A percentile compares a stretch with the other conserved stretches of the same genome.
These are phyloP conservation scores for Candida alai DNA, from an alignment of 805 yeast species.

Conservation along the genomic window DNA sequence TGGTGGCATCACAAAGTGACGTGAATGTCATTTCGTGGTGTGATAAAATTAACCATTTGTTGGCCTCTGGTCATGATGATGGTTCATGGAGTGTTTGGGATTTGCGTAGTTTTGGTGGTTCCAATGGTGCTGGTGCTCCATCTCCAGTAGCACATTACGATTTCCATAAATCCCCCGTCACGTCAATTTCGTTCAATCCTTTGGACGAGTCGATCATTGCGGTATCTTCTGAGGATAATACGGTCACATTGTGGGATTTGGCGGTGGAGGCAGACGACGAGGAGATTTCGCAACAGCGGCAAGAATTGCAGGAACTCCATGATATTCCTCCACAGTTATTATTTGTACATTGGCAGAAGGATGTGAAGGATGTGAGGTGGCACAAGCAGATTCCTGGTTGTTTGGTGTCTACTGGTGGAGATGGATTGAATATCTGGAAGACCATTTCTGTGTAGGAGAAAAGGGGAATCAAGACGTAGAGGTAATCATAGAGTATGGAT, in stretches of 20 bases:
- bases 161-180: slow-evolving; percentile 91
- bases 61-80: slow-evolving; percentile 96
- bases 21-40: slow-evolving; percentile 97
- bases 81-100: slow-evolving; percentile 99
- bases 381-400: slow-evolving; percentile 96
- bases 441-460: slow-evolving; percentile 64
- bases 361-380: slow-evolving; percentile 98
- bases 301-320: slow-evolving; percentile 72
- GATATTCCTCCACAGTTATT: slow-evolving; percentile 93
- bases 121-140: slow-evolving; percentile 46
- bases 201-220: slow-evolving; percentile 93
- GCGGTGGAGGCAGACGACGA: slow-evolving; percentile 99
- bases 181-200: slow-evolving; percentile 93
- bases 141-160: slow-evolving; percentile 91
- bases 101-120: slow-evolving; percentile 69
- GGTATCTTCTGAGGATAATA: slow-evolving; percentile 93
- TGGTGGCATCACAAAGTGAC: slow-evolving; percentile 75
- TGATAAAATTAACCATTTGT: slow-evolving; percentile 74
- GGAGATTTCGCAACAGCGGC: slow-evolving; percentile 82
- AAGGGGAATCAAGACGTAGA: no score
- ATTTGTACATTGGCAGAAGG: slow-evolving; percentile 97
- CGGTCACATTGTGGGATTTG: slow-evolving; percentile 96
- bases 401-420: slow-evolving; percentile 90
- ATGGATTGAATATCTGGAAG: slow-evolving; percentile 93
- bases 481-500: no score